Base-by-base conservation (phyloP, 2,329 filamentous ascomycete genomes). In the Fusarium nisikadoi region DNA sequence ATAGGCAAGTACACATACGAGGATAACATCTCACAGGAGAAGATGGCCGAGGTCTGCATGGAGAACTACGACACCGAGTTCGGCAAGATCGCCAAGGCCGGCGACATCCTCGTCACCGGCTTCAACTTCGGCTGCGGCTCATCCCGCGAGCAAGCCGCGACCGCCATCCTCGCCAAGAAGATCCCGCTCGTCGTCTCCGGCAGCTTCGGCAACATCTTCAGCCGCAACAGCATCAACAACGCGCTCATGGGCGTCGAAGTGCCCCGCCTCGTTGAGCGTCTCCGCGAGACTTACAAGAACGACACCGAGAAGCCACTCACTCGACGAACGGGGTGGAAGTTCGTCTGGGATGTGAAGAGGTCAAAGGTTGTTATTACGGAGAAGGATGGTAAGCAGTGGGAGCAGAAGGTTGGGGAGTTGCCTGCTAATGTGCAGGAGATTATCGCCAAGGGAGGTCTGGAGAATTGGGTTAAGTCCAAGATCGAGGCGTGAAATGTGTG, bases 31-130 rank as follows among this genome's bases (percentile, higher is more conserved):
- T 84, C 92, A 0, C 85, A 83, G 1, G 92, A 94, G 68, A 90
- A 90, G 62, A 98, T 98, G 95, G 94, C 94, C 0, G 85, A 93
- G 73, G 94, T 95, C 1, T 95, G 93, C 81, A 98, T 98, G 94
- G 88, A 92, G 80, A 98, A 98, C 86, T 98, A 97, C 83, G 95
- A 98, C 79, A 83, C 87, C 0, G 80, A 85, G 0, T 98, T 98
- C 79, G 81, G 86, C 14, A 80, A 83, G 2, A 85, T 91, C 39
- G 91, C 92, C 49, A 87, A 88, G 71, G 79, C 88, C 0, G 90
- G 90, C 53, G 95, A 98, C 76, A 93, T 98, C 60, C 88, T 98
- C 2, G 94, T 98, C 1, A 84, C 91, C 0, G 94, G 94, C 36
- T 96, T 91, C 85, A 97, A 97, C 84, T 97, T 98, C 78, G 95